Evolutionary conservation across 441 rosid genomes (phyloP).

Genomic region (Manihot esculenta): DNA sequence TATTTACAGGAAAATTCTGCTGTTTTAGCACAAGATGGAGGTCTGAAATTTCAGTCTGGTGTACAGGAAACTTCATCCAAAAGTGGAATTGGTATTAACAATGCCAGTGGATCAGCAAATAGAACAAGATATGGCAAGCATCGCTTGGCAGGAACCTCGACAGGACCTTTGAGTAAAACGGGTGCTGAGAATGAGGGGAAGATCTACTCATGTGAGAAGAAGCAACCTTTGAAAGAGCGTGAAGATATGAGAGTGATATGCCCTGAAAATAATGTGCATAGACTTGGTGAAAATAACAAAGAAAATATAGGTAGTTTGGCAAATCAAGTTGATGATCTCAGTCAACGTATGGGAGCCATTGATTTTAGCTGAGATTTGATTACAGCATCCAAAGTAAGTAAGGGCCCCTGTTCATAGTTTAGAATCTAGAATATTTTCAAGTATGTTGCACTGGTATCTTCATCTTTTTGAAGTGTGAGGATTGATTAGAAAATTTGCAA

Average conservation of each 20-base stretch:
- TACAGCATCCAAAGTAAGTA: neutral
- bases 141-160: conserved; percentile 15
- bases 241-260: neutral
- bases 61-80: conserved; percentile 11
- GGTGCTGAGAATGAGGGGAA: conserved; percentile 14
- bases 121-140: conserved; percentile 26
- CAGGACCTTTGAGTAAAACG: conserved; percentile 1
- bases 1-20: conserved; percentile 28
- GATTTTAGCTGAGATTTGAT: conserved; percentile 9
- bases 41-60: conserved; percentile 29
- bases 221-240: conserved; percentile 15
- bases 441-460: neutral
- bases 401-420: neutral
- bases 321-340: conserved; percentile 32
- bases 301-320: conserved; percentile 30
- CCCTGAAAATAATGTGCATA: neutral
- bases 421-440: neutral
- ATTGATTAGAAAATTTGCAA: neutral
- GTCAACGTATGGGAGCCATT: conserved; percentile 27
- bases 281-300: conserved; percentile 23
- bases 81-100: conserved; percentile 1
- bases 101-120: conserved; percentile 15
- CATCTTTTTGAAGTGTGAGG: neutral
- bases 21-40: conserved; percentile 23
- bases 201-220: conserved; percentile 12